phyloP scores from a whole-genome alignment of 2,329 filamentous ascomycete species.

The Monilinia polystroma region DNA sequence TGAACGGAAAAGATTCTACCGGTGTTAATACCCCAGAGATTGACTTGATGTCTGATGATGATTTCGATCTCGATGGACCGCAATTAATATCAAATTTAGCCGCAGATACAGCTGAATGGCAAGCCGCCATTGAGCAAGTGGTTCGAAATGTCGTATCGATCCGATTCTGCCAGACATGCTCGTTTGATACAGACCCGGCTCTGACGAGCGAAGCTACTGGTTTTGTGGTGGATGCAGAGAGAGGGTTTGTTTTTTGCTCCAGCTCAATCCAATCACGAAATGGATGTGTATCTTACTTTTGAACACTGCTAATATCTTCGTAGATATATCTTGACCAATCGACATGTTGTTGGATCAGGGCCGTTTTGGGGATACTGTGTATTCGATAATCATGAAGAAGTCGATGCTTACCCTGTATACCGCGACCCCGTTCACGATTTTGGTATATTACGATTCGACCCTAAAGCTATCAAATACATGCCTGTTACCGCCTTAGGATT shows the following conservation, averaged over 20 bases:
- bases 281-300: conserved; percentile 7
- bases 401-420: conserved; percentile 94
- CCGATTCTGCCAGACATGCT: conserved; percentile 95
- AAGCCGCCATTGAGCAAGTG: conserved; percentile 89
- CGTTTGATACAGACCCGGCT: conserved; percentile 95
- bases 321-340: conserved; percentile 79
- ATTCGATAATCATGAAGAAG: conserved; percentile 97
- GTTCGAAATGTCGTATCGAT: conserved; percentile 98
- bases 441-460: conserved; percentile 93
- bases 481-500: conserved; percentile 76
- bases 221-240: conserved; percentile 93
- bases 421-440: conserved; percentile 98
- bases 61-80: conserved; percentile 41
- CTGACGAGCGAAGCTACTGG: conserved; percentile 94
- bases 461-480: conserved; percentile 97
- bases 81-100: conserved; percentile 43
- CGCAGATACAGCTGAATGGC: conserved; percentile 76
- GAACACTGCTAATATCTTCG: conserved; percentile 33
- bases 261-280: not conserved
- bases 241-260: conserved; percentile 52
- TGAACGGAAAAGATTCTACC: conserved; percentile 41
- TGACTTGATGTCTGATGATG: conserved; percentile 39
- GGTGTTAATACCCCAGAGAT: conserved; percentile 41
- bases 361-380: conserved; percentile 98
- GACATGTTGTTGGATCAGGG: conserved; percentile 90